phyloP scores from a whole-genome alignment of 257 asterid species.

The Fraxinus cuspidata region DNA sequence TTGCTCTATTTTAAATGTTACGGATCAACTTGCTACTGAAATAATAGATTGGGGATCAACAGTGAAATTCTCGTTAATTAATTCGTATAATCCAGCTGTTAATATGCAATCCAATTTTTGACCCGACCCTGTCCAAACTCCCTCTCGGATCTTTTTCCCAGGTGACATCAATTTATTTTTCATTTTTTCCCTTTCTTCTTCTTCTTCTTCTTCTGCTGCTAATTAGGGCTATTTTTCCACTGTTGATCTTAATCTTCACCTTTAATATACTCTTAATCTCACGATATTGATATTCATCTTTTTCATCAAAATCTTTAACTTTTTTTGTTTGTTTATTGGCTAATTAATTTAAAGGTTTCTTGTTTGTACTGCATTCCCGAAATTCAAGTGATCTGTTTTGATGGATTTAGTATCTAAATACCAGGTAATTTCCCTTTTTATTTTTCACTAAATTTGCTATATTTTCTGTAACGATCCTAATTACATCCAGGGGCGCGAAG shows the following conservation, averaged over 20 bases:
- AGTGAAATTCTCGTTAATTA: too few species aligned
- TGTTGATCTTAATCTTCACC: neutral
- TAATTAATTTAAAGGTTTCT: conserved; percentile 11
- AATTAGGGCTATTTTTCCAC: conserved; percentile 17
- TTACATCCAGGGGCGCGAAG: neutral
- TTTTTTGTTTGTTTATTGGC: conserved; percentile 21
- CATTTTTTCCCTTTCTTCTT: neutral
- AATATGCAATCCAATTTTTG: neutral
- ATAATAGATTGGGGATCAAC: neutral
- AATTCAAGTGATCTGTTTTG: conserved; percentile 35
- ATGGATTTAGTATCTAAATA: conserved; percentile 91
- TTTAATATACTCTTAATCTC: conserved; percentile 5
- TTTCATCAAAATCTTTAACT: conserved; percentile 25
- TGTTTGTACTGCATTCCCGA: conserved; percentile 41
- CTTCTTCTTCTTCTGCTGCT: neutral
- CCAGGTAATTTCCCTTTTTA: conserved; percentile 54
- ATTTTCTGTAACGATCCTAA: too few species aligned
- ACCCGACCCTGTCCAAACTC: conserved; percentile 9
- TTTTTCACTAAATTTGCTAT: neutral
- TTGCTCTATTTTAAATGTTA: too few species aligned
- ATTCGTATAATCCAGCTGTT: too few species aligned
- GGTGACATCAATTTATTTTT: conserved; percentile 17
- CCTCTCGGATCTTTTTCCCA: conserved; percentile 8
- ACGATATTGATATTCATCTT: conserved; percentile 5
- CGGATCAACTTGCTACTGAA: neutral